Evolutionary conservation across 352 stramenopile genomes (phyloP).

Genomic region (Blastocystis sp.): DNA sequence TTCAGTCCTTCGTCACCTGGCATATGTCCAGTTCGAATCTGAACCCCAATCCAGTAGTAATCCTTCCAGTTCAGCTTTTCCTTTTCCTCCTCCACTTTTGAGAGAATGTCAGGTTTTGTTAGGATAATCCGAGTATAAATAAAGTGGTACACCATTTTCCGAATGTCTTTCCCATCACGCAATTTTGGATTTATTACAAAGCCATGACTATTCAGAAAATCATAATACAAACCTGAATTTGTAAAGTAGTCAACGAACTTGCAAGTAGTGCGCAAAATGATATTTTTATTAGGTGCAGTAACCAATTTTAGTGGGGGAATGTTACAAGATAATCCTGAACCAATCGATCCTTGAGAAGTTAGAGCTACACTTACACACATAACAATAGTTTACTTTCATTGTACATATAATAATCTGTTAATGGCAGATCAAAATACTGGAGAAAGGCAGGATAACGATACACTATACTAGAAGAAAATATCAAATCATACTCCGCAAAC

Average conservation of each 20-base stretch:
- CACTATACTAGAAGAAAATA: background rate
- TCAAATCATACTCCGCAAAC: background rate
- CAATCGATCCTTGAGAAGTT: background rate
- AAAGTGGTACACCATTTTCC: conserved; percentile 51
- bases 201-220: conserved; percentile 1
- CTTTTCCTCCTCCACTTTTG: background rate
- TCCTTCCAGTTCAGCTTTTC: conserved; percentile 5
- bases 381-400: background rate
- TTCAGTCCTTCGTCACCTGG: conserved; percentile 20
- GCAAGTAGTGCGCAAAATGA: conserved; percentile 4
- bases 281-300: background rate
- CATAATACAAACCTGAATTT: background rate
- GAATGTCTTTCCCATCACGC: conserved; percentile 3
- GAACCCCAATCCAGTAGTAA: conserved; percentile 59
- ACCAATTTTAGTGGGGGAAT: background rate
- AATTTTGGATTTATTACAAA: conserved; percentile 56
- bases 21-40: conserved; percentile 48
- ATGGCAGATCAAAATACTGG: conserved; percentile 28
- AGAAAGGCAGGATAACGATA: conserved; percentile 12
- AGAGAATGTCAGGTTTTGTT: background rate
- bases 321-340: background rate
- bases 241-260: conserved; percentile 39
- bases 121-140: conserved; percentile 34
- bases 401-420: background rate
- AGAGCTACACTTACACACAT: background rate